Conservation (phyloP, 176 grass and related monocot genomes). For the Ampelocalamus luodianensis region DNA sequence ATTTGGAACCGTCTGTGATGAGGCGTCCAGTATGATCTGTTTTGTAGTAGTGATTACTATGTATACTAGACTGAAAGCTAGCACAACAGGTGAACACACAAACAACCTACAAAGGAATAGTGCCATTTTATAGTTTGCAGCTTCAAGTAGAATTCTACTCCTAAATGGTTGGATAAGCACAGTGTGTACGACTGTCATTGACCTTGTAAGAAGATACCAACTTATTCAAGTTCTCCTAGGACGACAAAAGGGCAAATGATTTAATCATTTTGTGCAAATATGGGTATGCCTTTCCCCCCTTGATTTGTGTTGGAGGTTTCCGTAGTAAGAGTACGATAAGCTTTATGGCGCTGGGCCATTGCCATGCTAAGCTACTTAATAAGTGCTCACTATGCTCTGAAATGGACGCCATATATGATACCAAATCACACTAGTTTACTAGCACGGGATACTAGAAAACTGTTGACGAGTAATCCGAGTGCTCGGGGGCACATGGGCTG, state of each 20-base stretch:
- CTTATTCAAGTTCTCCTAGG: neutral
- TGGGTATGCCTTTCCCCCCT: neutral
- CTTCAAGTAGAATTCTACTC: neutral
- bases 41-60: no score
- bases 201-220: neutral
- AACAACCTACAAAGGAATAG: neutral
- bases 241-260: neutral
- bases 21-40: no score
- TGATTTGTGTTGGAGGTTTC: neutral
- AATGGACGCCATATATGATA: neutral
- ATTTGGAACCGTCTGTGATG: no score
- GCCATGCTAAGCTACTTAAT: neutral
- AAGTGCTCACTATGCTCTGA: neutral
- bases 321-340: neutral
- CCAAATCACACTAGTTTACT: neutral
- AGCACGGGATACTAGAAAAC: neutral
- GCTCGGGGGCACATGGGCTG: conserved; percentile 32
- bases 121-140: neutral
- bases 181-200: neutral
- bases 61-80: neutral
- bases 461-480: neutral
- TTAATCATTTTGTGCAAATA: neutral
- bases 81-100: neutral
- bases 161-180: neutral
- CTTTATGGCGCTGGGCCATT: neutral